phyloP scores from a whole-genome alignment of 2,329 filamentous ascomycete genomes.

The Paraphoma sp. region DNA sequence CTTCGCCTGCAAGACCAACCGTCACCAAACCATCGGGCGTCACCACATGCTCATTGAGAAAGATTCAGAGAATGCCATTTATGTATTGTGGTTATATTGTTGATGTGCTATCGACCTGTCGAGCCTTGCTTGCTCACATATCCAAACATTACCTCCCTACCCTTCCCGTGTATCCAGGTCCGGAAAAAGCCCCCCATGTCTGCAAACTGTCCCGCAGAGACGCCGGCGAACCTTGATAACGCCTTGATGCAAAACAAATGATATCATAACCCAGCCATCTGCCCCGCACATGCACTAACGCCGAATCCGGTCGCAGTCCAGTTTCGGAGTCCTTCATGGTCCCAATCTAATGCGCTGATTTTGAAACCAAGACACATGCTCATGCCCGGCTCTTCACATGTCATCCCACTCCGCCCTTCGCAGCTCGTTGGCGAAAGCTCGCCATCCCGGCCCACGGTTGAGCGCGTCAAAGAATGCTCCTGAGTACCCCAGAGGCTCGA shows the following conservation, averaged over 20 bases:
- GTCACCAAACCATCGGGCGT: too few species aligned
- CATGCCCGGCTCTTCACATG: neutral
- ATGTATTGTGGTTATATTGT: too few species aligned
- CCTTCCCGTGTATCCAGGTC: neutral
- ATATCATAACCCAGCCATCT: constrained; percentile 15
- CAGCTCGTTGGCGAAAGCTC: constrained; percentile 17
- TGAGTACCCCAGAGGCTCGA: constrained; percentile 26
- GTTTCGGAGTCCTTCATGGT: neutral
- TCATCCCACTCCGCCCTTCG: neutral
- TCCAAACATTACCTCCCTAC: neutral
- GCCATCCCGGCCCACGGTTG: neutral
- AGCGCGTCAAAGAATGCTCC: constrained; percentile 12
- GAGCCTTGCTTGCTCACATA: neutral
- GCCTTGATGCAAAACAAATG: constrained; percentile 15
- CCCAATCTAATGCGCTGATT: neutral
- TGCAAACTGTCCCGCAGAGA: constrained; percentile 5
- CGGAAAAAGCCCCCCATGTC: neutral
- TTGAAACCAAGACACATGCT: neutral
- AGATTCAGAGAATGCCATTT: too few species aligned
- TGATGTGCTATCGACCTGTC: too few species aligned
- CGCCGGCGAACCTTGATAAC: constrained; percentile 10
- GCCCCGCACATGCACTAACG: neutral
- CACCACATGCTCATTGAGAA: too few species aligned
- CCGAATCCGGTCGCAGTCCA: neutral
- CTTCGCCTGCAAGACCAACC: neutral